Evolutionary conservation across 768 basidiomycete species (phyloP), one percentile per base, ranked within the genome.

Genomic region (Mycena alexandri): DNA sequence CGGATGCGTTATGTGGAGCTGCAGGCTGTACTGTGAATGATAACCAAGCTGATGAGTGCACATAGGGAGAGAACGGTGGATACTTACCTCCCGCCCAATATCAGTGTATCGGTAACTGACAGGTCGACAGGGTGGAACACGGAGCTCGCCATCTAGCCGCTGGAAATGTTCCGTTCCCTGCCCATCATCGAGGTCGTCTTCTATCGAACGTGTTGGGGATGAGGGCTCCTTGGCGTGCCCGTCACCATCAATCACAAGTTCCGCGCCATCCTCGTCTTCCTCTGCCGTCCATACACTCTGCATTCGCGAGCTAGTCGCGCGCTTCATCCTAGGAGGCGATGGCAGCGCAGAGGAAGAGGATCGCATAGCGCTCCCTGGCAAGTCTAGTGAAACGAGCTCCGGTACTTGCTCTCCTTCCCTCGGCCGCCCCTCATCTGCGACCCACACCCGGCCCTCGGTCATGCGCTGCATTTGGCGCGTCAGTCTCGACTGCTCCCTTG

Each of bases 101-200:
- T 72, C 58, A 3, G 71, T 72, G 61, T 72, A 72, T 19, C 71
- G 63, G 44, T 67, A 72, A 54, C 71, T 72, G 21, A 64, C 64
- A n/a, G 71, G 71, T 13, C 71, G 64, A 29, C 68, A 69, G 1
- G 71, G 61, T 11, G 71, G 71, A 38, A 72, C 54, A 38, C 53
- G 63, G 11, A 69, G 42, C 46, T 69, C 71, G 16, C 71, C 71
- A 9, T 63, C 68, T 7, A 72, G 62, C 6, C 65, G 67, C 36
- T 55, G 48, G 43, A 63, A 69, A 33, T 69, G 47, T 1, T 66
- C 70, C 12, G 66, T 47, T 16, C 21, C 58, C 7, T 24, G 38
- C 36, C 17, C 9, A 42, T 51, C 65, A 16, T 52, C 66, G 6
- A 46, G 34, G 1, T 34, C 6, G 29, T 66, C 64, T 24, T 61